Evolutionary conservation across 768 basidiomycete species (phyloP).

Genomic region (Tylopilus subfusipes): DNA sequence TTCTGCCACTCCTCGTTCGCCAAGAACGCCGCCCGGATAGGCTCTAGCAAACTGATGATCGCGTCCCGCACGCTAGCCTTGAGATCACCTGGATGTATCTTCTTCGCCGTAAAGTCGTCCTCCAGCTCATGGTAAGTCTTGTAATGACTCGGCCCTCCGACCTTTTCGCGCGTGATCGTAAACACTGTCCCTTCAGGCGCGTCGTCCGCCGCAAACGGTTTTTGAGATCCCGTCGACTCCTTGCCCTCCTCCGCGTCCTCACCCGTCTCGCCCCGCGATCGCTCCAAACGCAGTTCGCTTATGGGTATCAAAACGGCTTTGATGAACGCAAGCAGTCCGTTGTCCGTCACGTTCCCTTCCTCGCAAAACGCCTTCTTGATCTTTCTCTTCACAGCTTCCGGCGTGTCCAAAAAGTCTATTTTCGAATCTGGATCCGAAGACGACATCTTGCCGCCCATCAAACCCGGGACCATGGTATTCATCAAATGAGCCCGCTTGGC

Average conservation of each 20-base stretch:
- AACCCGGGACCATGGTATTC: conserved; percentile 96
- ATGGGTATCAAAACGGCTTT: conserved; percentile 88
- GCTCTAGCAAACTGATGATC: conserved; percentile 71
- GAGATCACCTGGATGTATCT: conserved; percentile 86
- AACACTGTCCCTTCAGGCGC: conserved; percentile 85
- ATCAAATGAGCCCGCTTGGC: conserved; percentile 93
- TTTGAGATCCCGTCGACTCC: conserved; percentile 48
- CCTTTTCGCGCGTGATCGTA: conserved; percentile 71
- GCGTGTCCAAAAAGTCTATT: conserved; percentile 92
- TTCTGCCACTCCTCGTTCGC: conserved; percentile 77
- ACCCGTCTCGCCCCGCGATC: conserved; percentile 41
- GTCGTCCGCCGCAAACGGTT: conserved; percentile 59
- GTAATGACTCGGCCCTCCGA: conserved; percentile 74
- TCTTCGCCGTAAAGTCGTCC: conserved; percentile 69
- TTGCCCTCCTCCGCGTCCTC: conserved; percentile 43
- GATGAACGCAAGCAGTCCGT: conserved; percentile 84
- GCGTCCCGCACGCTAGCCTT: conserved; percentile 75
- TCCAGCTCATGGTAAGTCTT: conserved; percentile 59
- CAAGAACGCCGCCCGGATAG: conserved; percentile 76
- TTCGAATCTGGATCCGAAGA: conserved; percentile 97
- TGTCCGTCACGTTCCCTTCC: conserved; percentile 83
- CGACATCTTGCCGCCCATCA: conserved; percentile 96
- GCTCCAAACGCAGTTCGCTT: conserved; percentile 68
- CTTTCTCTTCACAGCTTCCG: conserved; percentile 82
- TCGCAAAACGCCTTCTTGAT: conserved; percentile 93